A percentile compares a stretch with the other conserved stretches of the same genome.
These are phyloP conservation scores for Fusarium papillatum DNA, from an alignment of 2,329 filamentous ascomycete species.

Conservation along the genomic window DNA sequence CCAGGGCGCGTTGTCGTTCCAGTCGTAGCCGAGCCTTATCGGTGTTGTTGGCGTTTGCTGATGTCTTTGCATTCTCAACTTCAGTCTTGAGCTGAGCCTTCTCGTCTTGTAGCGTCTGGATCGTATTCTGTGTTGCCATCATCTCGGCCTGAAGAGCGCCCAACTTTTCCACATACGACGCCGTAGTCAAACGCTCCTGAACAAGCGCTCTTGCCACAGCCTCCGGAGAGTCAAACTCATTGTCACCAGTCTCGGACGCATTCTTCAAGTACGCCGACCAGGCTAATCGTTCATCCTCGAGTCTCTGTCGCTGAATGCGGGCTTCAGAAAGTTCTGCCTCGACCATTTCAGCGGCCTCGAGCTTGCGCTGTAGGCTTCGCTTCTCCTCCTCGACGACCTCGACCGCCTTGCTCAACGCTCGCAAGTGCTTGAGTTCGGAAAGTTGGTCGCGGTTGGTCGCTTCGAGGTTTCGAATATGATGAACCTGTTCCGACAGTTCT, in stretches of 20 bases:
- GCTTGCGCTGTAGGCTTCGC: constrained; percentile 80
- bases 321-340: constrained; percentile 85
- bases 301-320: constrained; percentile 83
- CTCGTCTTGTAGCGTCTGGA: constrained; percentile 80
- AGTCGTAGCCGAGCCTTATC: constrained; percentile 82
- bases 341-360: constrained; percentile 81
- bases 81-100: constrained; percentile 75
- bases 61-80: constrained; percentile 76
- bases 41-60: constrained; percentile 59
- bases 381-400: constrained; percentile 98
- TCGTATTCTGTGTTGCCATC: constrained; percentile 80
- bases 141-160: constrained; percentile 86
- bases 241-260: constrained; percentile 70
- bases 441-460: constrained; percentile 83
- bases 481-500: constrained; percentile 91
- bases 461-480: constrained; percentile 91
- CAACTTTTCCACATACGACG: constrained; percentile 84
- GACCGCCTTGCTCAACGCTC: constrained; percentile 87
- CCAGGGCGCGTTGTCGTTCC: constrained; percentile 87
- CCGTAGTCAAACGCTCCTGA: constrained; percentile 83
- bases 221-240: constrained; percentile 90
- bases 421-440: constrained; percentile 83
- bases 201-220: constrained; percentile 87
- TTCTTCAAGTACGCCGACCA: constrained; percentile 90
- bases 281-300: constrained; percentile 89